Evolutionary conservation across 129 eudicot genomes (phyloP).

Genomic region (Lactuca sativa): DNA sequence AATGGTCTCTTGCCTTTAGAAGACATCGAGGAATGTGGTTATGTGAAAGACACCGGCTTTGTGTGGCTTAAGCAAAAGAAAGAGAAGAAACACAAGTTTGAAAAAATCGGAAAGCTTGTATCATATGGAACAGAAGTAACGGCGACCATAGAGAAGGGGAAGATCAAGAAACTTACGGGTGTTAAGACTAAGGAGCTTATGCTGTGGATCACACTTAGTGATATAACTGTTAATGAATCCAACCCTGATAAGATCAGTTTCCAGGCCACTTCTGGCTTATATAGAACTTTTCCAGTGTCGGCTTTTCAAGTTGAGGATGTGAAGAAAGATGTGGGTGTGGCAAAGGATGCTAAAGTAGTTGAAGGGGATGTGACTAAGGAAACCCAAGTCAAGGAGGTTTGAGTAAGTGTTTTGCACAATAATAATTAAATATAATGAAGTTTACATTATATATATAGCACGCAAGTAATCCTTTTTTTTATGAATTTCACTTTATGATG

Average conservation of each 20-base stretch:
- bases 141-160: slow-evolving; percentile 46
- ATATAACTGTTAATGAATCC: slow-evolving; percentile 47
- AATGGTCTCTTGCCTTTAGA: slow-evolving; percentile 74
- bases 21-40: slow-evolving; percentile 70
- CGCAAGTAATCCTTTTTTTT: background rate
- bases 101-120: slow-evolving; percentile 51
- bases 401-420: slow-evolving; percentile 17
- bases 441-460: slow-evolving; percentile 14
- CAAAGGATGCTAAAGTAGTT: slow-evolving; percentile 29
- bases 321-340: slow-evolving; percentile 35
- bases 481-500: slow-evolving; percentile 14
- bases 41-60: slow-evolving; percentile 68
- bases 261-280: slow-evolving; percentile 61
- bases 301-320: slow-evolving; percentile 58
- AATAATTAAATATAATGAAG: slow-evolving; percentile 6
- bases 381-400: slow-evolving; percentile 27
- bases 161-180: slow-evolving; percentile 76
- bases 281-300: slow-evolving; percentile 53
- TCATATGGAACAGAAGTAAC: slow-evolving; percentile 68
- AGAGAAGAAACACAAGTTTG: slow-evolving; percentile 54
- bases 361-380: slow-evolving; percentile 13
- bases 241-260: slow-evolving; percentile 62
- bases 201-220: slow-evolving; percentile 57
- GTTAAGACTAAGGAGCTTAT: slow-evolving; percentile 75
- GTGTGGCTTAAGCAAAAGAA: slow-evolving; percentile 84